Conservation (phyloP, 2,329 filamentous ascomycete genomes). For the Ascochyta lentis region DNA sequence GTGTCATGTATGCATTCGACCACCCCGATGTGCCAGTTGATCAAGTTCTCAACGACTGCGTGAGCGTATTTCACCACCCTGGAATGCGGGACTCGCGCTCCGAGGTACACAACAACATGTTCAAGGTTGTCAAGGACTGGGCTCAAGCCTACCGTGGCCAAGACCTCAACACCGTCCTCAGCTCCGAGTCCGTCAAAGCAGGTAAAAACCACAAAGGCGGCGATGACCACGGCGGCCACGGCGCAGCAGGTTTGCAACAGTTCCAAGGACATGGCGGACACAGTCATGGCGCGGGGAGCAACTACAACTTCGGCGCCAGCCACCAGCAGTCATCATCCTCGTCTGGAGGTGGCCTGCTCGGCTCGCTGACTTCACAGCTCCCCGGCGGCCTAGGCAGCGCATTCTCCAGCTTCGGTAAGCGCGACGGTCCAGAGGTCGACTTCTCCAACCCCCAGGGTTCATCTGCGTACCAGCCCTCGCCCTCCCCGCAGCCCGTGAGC, state of each 20-base stretch:
- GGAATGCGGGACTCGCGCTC: slow-evolving; percentile 75
- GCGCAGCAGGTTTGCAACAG: slow-evolving; percentile 34
- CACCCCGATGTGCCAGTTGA: slow-evolving; percentile 82
- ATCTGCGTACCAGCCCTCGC: slow-evolving; percentile 29
- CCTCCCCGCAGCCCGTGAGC: slow-evolving; percentile 34
- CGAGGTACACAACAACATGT: slow-evolving; percentile 90
- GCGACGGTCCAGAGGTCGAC: slow-evolving; percentile 32
- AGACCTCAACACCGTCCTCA: slow-evolving; percentile 76
- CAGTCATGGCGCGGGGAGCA: slow-evolving; percentile 23
- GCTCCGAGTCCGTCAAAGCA: slow-evolving; percentile 79
- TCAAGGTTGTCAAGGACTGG: slow-evolving; percentile 83
- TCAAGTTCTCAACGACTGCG: slow-evolving; percentile 81
- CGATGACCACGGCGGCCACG: slow-evolving; percentile 44
- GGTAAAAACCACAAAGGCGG: slow-evolving; percentile 76
- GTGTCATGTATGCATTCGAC: slow-evolving; percentile 91
- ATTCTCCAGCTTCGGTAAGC: slow-evolving; percentile 31
- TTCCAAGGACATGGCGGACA: slow-evolving; percentile 32
- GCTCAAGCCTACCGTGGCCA: slow-evolving; percentile 71
- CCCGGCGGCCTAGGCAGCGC: slow-evolving; percentile 28
- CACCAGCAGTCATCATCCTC: slow-evolving; percentile 20
- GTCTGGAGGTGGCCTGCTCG: slow-evolving; percentile 31
- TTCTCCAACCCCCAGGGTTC: slow-evolving; percentile 5
- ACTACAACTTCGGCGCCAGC: slow-evolving; percentile 16
- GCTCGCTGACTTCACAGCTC: slow-evolving; percentile 26
- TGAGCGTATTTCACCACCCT: slow-evolving; percentile 89